Evolutionary conservation across 2,329 filamentous ascomycete genomes (phyloP), one percentile per base, ranked within the genome.

Genomic region (Aspergillus uvarum): DNA sequence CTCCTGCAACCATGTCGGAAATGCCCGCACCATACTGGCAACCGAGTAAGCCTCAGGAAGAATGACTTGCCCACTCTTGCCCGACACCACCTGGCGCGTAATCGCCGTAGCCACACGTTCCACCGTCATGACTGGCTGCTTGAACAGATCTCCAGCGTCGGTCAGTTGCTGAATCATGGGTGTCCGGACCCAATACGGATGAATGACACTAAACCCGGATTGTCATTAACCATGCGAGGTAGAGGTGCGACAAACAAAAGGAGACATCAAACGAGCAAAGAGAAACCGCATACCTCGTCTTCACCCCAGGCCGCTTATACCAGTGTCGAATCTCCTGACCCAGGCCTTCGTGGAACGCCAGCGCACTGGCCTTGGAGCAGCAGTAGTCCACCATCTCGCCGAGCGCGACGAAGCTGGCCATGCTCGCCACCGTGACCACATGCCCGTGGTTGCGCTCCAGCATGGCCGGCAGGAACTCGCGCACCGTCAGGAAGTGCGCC

Each of bases 381-480:
- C 74, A 77, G 68, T 86, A 86, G 62, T 84, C 82, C 10, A 79
- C 79, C 62, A 85, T 80, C 31, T 81, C 78, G 1, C 75, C 78
- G 4, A 80, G 63, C 0, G 74, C 73, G 5, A 83, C 59, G 65
- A 82, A 85, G 38, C 79, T 81, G 10, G 82, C 82, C 67, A 81
- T 75, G 59, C 80, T 83, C 2, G 84, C 83, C 14, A 87, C 76
- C 0, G 82, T 84, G 11, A 87, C 76, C 31, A 87, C 75, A 62
- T 86, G 84, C 2, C 84, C 85, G 64, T 83, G 82, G 64, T 83
- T 80, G 19, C 73, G 71, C 49, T 68, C 66, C 22, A 83, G 67
- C 82, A 85, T 85, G 53, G 74, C 72, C 0, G 82, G 83, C 32
- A 85, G 64, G 70, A 85, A 84, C 62, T 82, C 81, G 54, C 79